Evolutionary conservation across 2,329 filamentous ascomycete species (phyloP).

Genomic region (Xylariaceae sp.): DNA sequence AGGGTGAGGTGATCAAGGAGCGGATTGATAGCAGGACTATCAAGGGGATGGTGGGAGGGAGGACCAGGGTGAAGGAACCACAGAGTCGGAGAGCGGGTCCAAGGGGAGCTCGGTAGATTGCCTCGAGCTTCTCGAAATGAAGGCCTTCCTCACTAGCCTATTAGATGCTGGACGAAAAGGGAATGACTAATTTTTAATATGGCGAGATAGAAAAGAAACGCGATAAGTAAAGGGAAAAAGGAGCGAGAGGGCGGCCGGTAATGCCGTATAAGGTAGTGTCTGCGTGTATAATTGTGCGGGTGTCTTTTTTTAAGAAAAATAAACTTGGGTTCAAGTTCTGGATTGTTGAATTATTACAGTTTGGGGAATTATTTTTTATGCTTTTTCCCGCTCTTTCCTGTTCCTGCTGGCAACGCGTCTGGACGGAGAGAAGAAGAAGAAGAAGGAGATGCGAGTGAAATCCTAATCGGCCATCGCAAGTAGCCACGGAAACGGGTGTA

Average conservation of each 20-base stretch:
- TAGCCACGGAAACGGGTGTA: conserved; percentile 2
- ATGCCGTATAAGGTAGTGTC: conserved; percentile 11
- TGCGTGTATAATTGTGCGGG: not conserved
- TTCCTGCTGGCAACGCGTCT: conserved; percentile 13
- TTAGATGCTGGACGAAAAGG: conserved; percentile 30
- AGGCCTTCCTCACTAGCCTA: conserved; percentile 33
- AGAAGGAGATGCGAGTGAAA: not conserved
- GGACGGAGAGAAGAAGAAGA: conserved; percentile 8
- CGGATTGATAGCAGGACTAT: conserved; percentile 29
- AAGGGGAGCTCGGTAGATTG: conserved; percentile 29
- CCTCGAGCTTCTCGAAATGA: conserved; percentile 34
- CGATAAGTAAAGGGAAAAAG: conserved; percentile 17
- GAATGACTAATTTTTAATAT: conserved; percentile 30
- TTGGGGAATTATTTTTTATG: conserved; percentile 16
- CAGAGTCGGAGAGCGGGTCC: conserved; percentile 33
- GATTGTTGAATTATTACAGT: conserved; percentile 9
- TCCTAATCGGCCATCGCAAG: conserved; percentile 10
- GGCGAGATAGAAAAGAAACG: conserved; percentile 20
- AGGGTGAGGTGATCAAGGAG: conserved; percentile 14
- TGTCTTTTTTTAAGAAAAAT: too few species aligned
- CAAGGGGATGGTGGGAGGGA: conserved; percentile 25
- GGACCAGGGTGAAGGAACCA: conserved; percentile 29
- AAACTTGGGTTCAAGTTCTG: too few species aligned
- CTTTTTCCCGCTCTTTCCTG: not conserved
- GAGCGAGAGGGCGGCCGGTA: conserved; percentile 21